Conservation (phyloP, 805 yeast genomes). For the Myxozyma mucilagina region DNA sequence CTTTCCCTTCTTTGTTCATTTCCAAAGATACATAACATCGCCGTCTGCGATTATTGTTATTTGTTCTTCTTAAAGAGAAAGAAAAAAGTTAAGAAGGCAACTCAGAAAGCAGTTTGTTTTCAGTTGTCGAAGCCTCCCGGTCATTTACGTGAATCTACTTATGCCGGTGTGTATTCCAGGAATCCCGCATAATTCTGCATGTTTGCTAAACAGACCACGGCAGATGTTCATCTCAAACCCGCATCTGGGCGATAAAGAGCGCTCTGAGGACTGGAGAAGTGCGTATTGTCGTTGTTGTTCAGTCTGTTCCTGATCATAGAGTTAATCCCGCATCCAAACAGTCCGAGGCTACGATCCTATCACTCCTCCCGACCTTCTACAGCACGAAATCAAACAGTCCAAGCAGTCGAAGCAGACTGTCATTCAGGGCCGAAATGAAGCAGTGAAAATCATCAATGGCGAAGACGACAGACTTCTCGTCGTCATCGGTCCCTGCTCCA, state of each 20-base stretch:
- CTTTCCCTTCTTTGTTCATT: background rate
- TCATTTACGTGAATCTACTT: background rate
- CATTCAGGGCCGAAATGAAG: slow-evolving; percentile 71
- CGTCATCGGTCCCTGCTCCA: slow-evolving; percentile 95
- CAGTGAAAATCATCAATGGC: slow-evolving; percentile 72
- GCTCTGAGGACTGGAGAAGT: slow-evolving; percentile 71
- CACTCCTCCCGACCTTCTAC: slow-evolving; percentile 91
- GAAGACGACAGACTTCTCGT: slow-evolving; percentile 83
- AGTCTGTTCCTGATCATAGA: background rate
- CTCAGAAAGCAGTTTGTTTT: no score
- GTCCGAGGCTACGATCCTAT: slow-evolving; percentile 88
- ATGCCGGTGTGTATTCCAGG: slow-evolving; percentile 2
- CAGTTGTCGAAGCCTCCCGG: no score
- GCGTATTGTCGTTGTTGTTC: slow-evolving; percentile 17
- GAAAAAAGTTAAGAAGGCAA: no score
- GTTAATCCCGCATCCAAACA: slow-evolving; percentile 2
- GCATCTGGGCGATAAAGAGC: slow-evolving; percentile 76
- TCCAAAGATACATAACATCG: background rate
- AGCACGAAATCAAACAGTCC: slow-evolving; percentile 76
- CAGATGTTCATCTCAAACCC: slow-evolving; percentile 82
- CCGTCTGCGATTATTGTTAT: background rate
- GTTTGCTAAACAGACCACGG: background rate
- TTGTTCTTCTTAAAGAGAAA: no score
- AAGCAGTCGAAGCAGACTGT: slow-evolving; percentile 62
- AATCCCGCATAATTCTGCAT: background rate